Percentiles rank a stretch among this genome's conserved stretches.
phyloP scores from a whole-genome alignment of 176 grass and related monocot species.

The Sorghum bicolor region DNA sequence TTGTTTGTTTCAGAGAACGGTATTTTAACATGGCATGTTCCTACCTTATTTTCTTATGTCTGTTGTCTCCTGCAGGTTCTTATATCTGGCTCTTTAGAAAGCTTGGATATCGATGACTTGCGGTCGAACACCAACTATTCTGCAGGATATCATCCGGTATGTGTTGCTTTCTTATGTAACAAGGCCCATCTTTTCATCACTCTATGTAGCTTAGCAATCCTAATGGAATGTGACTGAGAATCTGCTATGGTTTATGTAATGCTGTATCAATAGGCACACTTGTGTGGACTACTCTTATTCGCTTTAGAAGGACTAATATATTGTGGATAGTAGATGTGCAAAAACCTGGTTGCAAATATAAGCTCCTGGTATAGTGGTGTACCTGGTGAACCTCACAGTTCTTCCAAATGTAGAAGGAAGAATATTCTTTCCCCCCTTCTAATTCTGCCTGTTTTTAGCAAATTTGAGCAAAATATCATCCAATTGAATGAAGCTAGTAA shows the following conservation, averaged over 20 bases:
- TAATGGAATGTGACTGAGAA: not conserved
- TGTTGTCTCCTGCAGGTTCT: constrained; percentile 60
- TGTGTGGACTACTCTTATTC: not conserved
- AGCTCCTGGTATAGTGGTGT: not conserved
- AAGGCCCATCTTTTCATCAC: constrained; percentile 6
- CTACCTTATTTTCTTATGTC: not conserved
- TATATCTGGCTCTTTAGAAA: constrained; percentile 97
- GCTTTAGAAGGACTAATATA: not conserved
- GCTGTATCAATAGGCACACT: not conserved
- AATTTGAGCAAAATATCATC: too few species aligned
- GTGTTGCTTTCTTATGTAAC: constrained; percentile 21
- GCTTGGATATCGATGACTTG: constrained; percentile 92
- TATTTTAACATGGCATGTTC: not conserved
- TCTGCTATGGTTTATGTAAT: not conserved
- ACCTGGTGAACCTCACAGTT: not conserved
- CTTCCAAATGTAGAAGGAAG: not conserved
- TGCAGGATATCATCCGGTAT: constrained; percentile 88
- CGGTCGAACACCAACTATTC: constrained; percentile 79
- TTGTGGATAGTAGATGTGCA: not conserved
- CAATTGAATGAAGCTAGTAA: not conserved
- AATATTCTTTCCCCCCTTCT: not conserved
- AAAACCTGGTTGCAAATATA: not conserved
- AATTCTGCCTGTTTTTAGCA: too few species aligned
- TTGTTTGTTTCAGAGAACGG: not conserved
- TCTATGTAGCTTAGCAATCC: constrained; percentile 2